A percentile compares a stretch with the other conserved stretches of the same genome.
Conservation (phyloP, 2,329 filamentous ascomycete genomes). For the Chaetomiaceae sp. region DNA sequence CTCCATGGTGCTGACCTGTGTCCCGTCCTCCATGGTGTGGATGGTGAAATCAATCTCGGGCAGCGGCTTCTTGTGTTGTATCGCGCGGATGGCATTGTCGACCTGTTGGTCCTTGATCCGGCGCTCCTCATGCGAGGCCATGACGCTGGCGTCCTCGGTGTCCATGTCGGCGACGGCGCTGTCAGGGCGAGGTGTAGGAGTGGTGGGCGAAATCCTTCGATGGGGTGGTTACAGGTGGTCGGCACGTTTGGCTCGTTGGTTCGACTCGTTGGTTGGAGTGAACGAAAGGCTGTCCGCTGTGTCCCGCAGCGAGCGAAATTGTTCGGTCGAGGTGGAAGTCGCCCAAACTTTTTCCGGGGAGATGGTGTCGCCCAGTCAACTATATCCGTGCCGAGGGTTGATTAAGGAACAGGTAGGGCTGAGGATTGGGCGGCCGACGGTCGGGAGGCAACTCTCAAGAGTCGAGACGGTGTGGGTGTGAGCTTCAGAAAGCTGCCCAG, state of each 20-base stretch:
- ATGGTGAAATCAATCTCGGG: slow-evolving; percentile 98
- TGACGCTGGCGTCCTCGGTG: slow-evolving; percentile 40
- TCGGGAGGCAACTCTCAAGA: slow-evolving; percentile 2
- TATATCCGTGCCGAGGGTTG: not conserved
- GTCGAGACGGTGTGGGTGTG: not conserved
- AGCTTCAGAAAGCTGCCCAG: slow-evolving; percentile 22
- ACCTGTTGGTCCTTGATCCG: slow-evolving; percentile 54
- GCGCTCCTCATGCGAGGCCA: slow-evolving; percentile 39
- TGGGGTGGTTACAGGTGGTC: not conserved
- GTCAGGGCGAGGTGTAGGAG: not conserved
- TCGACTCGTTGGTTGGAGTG: not conserved
- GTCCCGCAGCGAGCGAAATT: slow-evolving; percentile 16
- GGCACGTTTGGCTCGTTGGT: slow-evolving; percentile 1
- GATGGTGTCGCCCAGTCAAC: not conserved
- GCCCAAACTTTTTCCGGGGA: not conserved
- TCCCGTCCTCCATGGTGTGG: slow-evolving; percentile 97
- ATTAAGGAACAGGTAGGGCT: slow-evolving; percentile 28
- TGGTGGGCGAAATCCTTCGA: not conserved
- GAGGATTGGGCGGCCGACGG: slow-evolving; percentile 25
- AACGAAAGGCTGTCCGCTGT: slow-evolving; percentile 12
- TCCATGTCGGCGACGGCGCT: slow-evolving; percentile 17
- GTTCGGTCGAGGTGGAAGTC: not conserved
- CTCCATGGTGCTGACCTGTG: slow-evolving; percentile 90
- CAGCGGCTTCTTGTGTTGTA: slow-evolving; percentile 89
- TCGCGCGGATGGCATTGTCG: slow-evolving; percentile 87